These are phyloP conservation scores for Amaranthus hypochondriacus DNA, from an alignment of 148 eudicot species.

Conservation along the genomic window DNA sequence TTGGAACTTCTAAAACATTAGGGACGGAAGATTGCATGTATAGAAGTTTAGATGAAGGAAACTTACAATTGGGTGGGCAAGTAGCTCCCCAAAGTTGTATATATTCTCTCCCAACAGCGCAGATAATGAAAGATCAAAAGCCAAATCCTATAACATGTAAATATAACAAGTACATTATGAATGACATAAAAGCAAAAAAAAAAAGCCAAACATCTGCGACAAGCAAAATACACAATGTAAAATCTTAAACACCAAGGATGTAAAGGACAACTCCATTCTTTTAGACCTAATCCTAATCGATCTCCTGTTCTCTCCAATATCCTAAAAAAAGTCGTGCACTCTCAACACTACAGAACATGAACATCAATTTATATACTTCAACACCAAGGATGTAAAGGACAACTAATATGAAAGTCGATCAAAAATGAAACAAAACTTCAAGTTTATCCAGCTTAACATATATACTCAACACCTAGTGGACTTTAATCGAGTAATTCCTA, in stretches of 20 bases:
- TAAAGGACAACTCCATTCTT: neutral
- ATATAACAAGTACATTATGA: neutral
- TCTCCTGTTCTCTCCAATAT: neutral
- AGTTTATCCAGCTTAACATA: neutral
- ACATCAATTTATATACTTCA: neutral
- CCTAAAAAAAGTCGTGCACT: neutral
- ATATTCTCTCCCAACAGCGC: conserved; percentile 91
- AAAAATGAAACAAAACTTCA: neutral
- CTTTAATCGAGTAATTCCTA: neutral
- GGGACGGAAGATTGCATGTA: neutral
- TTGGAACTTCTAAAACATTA: neutral
- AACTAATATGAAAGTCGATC: neutral
- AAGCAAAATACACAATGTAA: neutral
- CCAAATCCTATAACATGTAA: conserved; percentile 58
- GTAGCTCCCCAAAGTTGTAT: conserved; percentile 97
- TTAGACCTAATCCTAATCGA: neutral
- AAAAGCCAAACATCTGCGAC: neutral
- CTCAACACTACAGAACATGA: neutral
- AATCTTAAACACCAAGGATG: neutral
- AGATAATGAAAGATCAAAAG: conserved; percentile 84
- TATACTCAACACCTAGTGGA: neutral
- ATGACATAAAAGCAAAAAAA: neutral
- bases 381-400: neutral
- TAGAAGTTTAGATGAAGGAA: neutral
- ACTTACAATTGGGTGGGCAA: conserved; percentile 97